Base-by-base conservation (phyloP, 2,329 filamentous ascomycete species). In the Blastomyces emzantsi region DNA sequence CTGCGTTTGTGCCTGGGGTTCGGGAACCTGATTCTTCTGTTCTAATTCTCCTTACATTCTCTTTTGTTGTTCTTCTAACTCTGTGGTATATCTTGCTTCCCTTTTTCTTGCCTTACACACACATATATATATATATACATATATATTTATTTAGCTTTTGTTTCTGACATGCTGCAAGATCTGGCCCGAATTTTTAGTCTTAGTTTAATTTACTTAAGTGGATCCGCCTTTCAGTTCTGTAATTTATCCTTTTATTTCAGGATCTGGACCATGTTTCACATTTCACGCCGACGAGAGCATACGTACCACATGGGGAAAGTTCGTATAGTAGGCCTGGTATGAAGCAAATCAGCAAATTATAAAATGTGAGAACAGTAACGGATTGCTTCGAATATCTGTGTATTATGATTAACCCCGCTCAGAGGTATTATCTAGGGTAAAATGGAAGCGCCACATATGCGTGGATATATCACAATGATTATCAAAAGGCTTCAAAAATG, bases 1-100 rank as follows among this genome's bases (percentile, higher is more conserved):
- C 52, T 49, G 36, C 61, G 57, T 54, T 62, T 66, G 58, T 36
- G 62, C 41, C 58, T 51, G 51, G 43, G 60, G 60, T 58, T 60
- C 45, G 60, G 63, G 19, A 39, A 51, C 2, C 45, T 56, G 25
- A 59, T 47, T 25, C 28, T 60, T n/a, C 28, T 56, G 22, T 41
- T 47, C 51, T 13, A 33, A 8, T 51, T 17, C 6, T 9, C 45
- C 25, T 28, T 51, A 45, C 43, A 25, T 51, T 51, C 59, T 15
- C 51, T 54, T 61, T 61, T 62, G 4, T 15, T 9, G 11, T 25
- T 57, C 33, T 25, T 22, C 5, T 2, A 57, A 2, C 19, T 57
- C 13, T 57, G 36, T 11, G 36, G 11, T 57, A 7, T 25, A n/a
- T 57, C 36, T 5, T 57, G 5, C 0, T 39, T 17, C 22, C n/a